A percentile compares a stretch with the other conserved stretches of the same genome.
Evolutionary conservation across 192 early-diverging fungal species (phyloP).

Genomic region (Coemansia asiatica): DNA sequence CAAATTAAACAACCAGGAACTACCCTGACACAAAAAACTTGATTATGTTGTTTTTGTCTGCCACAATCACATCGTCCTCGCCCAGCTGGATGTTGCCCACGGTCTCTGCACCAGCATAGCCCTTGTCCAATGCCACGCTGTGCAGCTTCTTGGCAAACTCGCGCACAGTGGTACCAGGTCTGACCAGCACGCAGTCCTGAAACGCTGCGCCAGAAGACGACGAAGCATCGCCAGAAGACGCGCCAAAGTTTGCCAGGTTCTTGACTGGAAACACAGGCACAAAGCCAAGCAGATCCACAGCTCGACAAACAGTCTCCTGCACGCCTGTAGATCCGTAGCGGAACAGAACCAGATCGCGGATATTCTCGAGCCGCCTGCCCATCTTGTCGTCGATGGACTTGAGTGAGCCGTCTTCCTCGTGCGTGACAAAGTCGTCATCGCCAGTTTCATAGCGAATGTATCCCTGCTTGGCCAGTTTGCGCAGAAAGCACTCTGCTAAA

Average conservation of each 20-base stretch:
- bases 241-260: constrained; percentile 66
- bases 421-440: constrained; percentile 57
- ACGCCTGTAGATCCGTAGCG: constrained; percentile 84
- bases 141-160: constrained; percentile 74
- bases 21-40: constrained; percentile 6
- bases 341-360: constrained; percentile 78
- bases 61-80: constrained; percentile 43
- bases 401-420: constrained; percentile 38
- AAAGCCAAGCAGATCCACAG: constrained; percentile 64
- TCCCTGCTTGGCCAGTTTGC: constrained; percentile 61
- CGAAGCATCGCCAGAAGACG: neutral
- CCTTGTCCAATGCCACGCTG: constrained; percentile 29
- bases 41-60: constrained; percentile 50
- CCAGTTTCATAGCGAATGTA: constrained; percentile 60
- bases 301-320: constrained; percentile 64
- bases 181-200: constrained; percentile 71
- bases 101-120: constrained; percentile 75
- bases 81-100: constrained; percentile 70
- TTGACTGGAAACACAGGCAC: constrained; percentile 77
- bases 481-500: constrained; percentile 62
- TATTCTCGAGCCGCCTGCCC: constrained; percentile 58
- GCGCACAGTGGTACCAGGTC: constrained; percentile 71
- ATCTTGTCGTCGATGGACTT: constrained; percentile 60
- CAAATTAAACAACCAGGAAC: neutral
- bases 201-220: constrained; percentile 54